Evolutionary conservation across 805 yeast genomes (phyloP).

Genomic region (Tetrapisispora taiwanensis): DNA sequence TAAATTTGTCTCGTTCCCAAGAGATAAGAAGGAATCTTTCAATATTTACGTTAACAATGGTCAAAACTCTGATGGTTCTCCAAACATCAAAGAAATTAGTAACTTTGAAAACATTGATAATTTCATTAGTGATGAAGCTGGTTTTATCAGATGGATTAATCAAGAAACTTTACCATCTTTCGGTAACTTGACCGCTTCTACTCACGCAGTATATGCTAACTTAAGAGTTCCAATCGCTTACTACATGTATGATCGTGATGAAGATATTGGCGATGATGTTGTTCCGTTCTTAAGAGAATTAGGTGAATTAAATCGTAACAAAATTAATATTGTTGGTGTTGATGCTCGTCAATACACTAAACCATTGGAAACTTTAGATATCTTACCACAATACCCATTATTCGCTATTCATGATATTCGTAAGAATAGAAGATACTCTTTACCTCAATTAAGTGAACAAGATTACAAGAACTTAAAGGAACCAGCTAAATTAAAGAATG

Average conservation of each 20-base stretch:
- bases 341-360: conserved; percentile 72
- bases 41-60: background rate
- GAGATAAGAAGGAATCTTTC: conserved; percentile 21
- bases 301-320: conserved; percentile 70
- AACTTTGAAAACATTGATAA: conserved; percentile 20
- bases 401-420: conserved; percentile 73
- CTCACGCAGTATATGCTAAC: conserved; percentile 65
- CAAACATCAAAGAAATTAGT: conserved; percentile 1
- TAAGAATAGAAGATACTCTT: conserved; percentile 66
- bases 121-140: conserved; percentile 7
- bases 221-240: conserved; percentile 75
- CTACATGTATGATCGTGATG: conserved; percentile 63
- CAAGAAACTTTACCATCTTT: conserved; percentile 69
- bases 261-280: conserved; percentile 48
- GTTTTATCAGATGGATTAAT: conserved; percentile 23
- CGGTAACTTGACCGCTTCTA: conserved; percentile 76
- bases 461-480: conserved; percentile 18
- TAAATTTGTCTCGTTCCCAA: conserved; percentile 42
- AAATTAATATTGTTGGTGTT: conserved; percentile 77
- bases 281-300: conserved; percentile 39
- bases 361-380: conserved; percentile 79
- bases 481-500: conserved; percentile 35
- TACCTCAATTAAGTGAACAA: conserved; percentile 42
- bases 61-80: background rate
- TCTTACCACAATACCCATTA: conserved; percentile 80